Evolutionary conservation across 2,329 filamentous ascomycete genomes (phyloP), one percentile per base, ranked within the genome.

Genomic region (Aspergillus felis): DNA sequence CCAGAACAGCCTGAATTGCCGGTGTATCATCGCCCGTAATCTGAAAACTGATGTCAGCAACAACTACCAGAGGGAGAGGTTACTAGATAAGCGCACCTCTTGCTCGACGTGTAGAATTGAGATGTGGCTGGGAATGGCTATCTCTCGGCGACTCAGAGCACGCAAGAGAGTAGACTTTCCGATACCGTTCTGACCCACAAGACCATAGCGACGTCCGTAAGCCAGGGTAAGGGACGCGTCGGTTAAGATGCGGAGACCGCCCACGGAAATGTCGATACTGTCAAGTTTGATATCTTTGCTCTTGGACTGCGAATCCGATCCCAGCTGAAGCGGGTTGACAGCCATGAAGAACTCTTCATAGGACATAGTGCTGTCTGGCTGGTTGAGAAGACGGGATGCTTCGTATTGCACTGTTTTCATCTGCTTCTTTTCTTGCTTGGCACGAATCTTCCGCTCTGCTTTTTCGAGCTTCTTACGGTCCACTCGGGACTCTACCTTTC

Each of bases 331-430:
- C 60, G 94, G 94, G 76, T 99, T 99, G 80, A 99, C 94, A 54
- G 91, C 89, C 94, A 99, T 97, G 84, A 96, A 99, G 79, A 99
- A 97, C 74, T 99, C 94, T 77, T 99, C 94, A 74, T 99, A 99
- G 44, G 91, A 95, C 81, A 96, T 88, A 12, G 92, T 81, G 68
- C 88, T 85, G 68, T 93, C 89, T 3, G 91, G 83, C 75, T 91
- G 85, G 71, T 95, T 88, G 64, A 99, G 86, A 64, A 99, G 81
- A 65, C 87, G 87, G 12, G 94, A 97, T 0, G 94, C 90, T 78
- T 99, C 94, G 74, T 99, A 99, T 77, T 97, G 91, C 66, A 99
- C 94, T 56, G 89, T 96, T 83, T 97, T 97, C 87, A 94, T 97
- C 38, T 87, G 86, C 81, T 99, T 99, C 82, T 96, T 96, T 79